Percentiles rank a stretch among this genome's conserved stretches.
Evolutionary conservation across 2,329 filamentous ascomycete genomes (phyloP).

Genomic region (Fusarium graminum): DNA sequence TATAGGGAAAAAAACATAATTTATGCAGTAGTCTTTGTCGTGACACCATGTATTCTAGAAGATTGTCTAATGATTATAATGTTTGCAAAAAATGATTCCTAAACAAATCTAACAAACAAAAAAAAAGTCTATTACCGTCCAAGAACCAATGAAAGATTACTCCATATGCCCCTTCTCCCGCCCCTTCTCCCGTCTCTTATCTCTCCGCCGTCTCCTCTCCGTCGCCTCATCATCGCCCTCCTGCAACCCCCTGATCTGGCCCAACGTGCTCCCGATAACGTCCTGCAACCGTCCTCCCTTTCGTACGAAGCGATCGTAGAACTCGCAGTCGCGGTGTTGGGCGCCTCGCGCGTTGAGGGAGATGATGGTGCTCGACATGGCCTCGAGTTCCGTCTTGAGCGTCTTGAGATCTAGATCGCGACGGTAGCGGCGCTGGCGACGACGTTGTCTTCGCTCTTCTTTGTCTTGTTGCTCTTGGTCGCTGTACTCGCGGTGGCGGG

Average conservation of each 20-base stretch:
- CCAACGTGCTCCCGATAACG: slow-evolving; percentile 44
- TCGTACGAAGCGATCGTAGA: slow-evolving; percentile 46
- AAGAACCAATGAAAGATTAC: slow-evolving; percentile 14
- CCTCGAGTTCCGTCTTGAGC: slow-evolving; percentile 45
- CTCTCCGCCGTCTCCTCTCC: slow-evolving; percentile 29
- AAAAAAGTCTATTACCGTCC: not conserved
- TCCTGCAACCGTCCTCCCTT: slow-evolving; percentile 47
- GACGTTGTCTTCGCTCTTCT: slow-evolving; percentile 37
- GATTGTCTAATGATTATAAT: slow-evolving; percentile 1
- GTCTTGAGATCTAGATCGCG: slow-evolving; percentile 41
- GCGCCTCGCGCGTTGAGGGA: slow-evolving; percentile 42
- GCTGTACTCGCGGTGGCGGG: slow-evolving; percentile 4
- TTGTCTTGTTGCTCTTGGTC: slow-evolving; percentile 26
- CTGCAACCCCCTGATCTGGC: slow-evolving; percentile 42
- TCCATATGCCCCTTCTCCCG: slow-evolving; percentile 5
- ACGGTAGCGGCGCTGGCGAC: slow-evolving; percentile 37
- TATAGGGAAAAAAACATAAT: not conserved
- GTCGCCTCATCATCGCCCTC: slow-evolving; percentile 24
- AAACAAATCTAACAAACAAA: slow-evolving; percentile 1
- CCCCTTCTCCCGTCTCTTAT: slow-evolving; percentile 19
- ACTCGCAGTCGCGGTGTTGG: slow-evolving; percentile 45
- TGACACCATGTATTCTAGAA: slow-evolving; percentile 32
- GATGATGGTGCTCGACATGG: slow-evolving; percentile 49
- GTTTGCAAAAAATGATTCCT: not conserved
- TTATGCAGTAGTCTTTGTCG: slow-evolving; percentile 8